Evolutionary conservation across 1,284 basidiomycete genomes (phyloP).

Genomic region (Pseudozyma pruni): DNA sequence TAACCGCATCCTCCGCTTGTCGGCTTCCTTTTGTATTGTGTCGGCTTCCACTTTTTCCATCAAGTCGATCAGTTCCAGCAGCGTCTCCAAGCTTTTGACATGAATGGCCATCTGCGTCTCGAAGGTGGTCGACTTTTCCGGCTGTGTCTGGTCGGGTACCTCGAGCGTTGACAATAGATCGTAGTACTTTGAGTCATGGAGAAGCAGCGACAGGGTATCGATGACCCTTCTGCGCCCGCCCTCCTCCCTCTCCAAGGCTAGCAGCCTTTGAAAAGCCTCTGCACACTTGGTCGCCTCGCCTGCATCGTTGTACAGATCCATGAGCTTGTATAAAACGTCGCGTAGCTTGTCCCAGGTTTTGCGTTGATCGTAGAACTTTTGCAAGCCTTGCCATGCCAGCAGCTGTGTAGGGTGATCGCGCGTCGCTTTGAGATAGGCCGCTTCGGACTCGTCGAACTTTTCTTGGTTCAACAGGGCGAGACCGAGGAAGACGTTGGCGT

Average conservation of each 20-base stretch:
- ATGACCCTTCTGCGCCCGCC: slow-evolving; percentile 68
- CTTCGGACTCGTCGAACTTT: slow-evolving; percentile 49
- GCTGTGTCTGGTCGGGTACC: slow-evolving; percentile 79
- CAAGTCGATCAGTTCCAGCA: slow-evolving; percentile 56
- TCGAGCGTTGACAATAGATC: slow-evolving; percentile 76
- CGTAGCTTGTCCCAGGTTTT: slow-evolving; percentile 64
- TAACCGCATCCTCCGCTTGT: slow-evolving; percentile 57
- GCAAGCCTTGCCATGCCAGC: slow-evolving; percentile 69
- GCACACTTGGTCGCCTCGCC: slow-evolving; percentile 81
- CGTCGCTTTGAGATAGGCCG: slow-evolving; percentile 67
- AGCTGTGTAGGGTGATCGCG: slow-evolving; percentile 60
- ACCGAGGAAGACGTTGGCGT: slow-evolving; percentile 63
- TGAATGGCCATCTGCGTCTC: slow-evolving; percentile 76
- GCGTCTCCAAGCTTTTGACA: slow-evolving; percentile 68
- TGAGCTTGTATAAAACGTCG: slow-evolving; percentile 57
- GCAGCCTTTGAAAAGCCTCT: slow-evolving; percentile 79
- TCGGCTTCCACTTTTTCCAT: slow-evolving; percentile 51
- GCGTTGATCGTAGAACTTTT: slow-evolving; percentile 67
- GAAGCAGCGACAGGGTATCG: slow-evolving; percentile 75
- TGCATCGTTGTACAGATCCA: slow-evolving; percentile 60
- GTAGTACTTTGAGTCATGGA: slow-evolving; percentile 80
- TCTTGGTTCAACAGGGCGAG: slow-evolving; percentile 57
- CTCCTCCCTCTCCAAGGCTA: slow-evolving; percentile 75
- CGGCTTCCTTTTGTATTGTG: slow-evolving; percentile 52
- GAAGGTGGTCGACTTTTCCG: slow-evolving; percentile 70